Evolutionary conservation across 805 yeast species (phyloP).

Genomic region (Saturnispora diversa): DNA sequence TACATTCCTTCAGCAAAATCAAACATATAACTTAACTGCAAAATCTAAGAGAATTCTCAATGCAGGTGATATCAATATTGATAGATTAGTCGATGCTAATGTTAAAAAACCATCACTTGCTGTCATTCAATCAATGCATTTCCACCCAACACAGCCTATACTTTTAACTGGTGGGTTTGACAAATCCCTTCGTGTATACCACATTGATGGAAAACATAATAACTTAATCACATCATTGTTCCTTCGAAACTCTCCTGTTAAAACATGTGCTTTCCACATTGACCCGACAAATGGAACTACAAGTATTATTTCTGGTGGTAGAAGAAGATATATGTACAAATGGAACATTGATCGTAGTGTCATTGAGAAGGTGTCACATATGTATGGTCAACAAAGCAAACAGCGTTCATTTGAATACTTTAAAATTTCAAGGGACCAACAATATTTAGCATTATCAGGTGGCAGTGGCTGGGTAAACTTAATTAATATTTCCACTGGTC

Average conservation of each 20-base stretch:
- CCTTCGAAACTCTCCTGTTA: slow-evolving; percentile 71
- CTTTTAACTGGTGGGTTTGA: slow-evolving; percentile 90
- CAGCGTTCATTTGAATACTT: slow-evolving; percentile 87
- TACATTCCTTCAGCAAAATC: slow-evolving; percentile 28
- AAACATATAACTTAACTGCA: slow-evolving; percentile 22
- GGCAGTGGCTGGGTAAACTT: slow-evolving; percentile 88
- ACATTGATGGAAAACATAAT: slow-evolving; percentile 81
- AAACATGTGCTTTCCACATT: slow-evolving; percentile 58
- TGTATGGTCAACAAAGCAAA: slow-evolving; percentile 84
- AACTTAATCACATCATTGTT: slow-evolving; percentile 75
- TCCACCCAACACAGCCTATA: slow-evolving; percentile 80
- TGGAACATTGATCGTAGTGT: slow-evolving; percentile 65
- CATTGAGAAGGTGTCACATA: slow-evolving; percentile 75
- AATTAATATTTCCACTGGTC: slow-evolving; percentile 69
- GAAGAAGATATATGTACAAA: slow-evolving; percentile 84
- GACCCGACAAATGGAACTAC: slow-evolving; percentile 38
- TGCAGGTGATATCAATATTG: slow-evolving; percentile 60
- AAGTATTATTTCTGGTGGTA: slow-evolving; percentile 75
- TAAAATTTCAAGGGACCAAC: slow-evolving; percentile 66
- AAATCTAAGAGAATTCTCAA: slow-evolving; percentile 53
- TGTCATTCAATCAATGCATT: slow-evolving; percentile 76
- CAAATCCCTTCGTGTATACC: slow-evolving; percentile 75
- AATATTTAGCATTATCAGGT: slow-evolving; percentile 68
- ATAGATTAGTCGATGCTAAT: slow-evolving; percentile 85
- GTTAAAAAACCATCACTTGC: slow-evolving; percentile 57